These are phyloP conservation scores for Neckera pumila DNA, from an alignment of 225 moss, liverwort and hornwort species.

Conservation along the genomic window DNA sequence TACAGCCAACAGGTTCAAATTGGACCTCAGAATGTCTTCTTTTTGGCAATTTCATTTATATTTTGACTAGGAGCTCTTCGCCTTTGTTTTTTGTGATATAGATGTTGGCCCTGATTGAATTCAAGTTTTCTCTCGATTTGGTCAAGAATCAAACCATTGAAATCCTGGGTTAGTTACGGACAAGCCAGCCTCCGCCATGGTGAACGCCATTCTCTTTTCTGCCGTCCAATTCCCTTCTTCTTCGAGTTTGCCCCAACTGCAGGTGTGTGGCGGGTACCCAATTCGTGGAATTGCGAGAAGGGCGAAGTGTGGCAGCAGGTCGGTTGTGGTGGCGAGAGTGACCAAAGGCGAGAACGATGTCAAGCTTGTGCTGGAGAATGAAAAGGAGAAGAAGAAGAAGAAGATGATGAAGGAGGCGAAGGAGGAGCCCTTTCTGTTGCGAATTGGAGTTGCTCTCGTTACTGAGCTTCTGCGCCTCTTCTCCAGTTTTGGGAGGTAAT, in stretches of 20 bases:
- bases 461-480: conserved; percentile 59
- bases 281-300: neutral
- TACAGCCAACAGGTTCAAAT: neutral
- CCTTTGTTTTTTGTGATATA: neutral
- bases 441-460: conserved; percentile 35
- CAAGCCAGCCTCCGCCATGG: neutral
- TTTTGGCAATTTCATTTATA: neutral
- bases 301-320: neutral
- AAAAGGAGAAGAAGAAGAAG: neutral
- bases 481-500: conserved; percentile 9
- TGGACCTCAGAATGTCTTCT: neutral
- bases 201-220: neutral
- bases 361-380: neutral
- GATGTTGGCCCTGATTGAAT: neutral
- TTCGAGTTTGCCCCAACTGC: neutral
- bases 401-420: neutral
- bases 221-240: neutral
- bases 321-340: neutral
- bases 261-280: neutral
- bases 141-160: neutral
- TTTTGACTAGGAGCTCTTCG: neutral
- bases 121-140: neutral
- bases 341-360: neutral
- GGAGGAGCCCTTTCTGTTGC: conserved; percentile 41
- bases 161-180: neutral